A percentile compares a stretch with the other conserved stretches of the same genome.
Evolutionary conservation across 2,329 filamentous ascomycete genomes (phyloP).

Genomic region (Blastomyces silverae): DNA sequence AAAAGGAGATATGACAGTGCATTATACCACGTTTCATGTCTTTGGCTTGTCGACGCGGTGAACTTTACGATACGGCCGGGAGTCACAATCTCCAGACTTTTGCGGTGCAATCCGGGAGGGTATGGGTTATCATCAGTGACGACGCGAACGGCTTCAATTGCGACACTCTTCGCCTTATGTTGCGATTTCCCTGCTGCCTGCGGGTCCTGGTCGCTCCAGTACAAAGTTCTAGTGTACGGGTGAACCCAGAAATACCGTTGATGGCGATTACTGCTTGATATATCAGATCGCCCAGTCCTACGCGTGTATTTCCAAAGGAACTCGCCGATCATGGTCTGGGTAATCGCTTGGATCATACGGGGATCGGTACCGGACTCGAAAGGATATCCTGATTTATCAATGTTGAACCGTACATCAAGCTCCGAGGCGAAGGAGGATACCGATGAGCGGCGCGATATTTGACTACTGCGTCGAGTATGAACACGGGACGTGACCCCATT

Average conservation of each 20-base stretch:
- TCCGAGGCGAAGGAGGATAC: slow-evolving; percentile 95
- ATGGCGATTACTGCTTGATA: slow-evolving; percentile 76
- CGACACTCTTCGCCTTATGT: slow-evolving; percentile 77
- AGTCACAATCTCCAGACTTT: slow-evolving; percentile 84
- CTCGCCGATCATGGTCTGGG: slow-evolving; percentile 98
- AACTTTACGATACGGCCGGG: slow-evolving; percentile 87
- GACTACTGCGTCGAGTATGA: slow-evolving; percentile 36
- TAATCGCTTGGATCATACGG: slow-evolving; percentile 98
- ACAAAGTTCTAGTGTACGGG: slow-evolving; percentile 89
- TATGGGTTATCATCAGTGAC: slow-evolving; percentile 92
- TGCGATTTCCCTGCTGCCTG: slow-evolving; percentile 69
- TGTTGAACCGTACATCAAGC: slow-evolving; percentile 83
- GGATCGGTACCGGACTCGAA: slow-evolving; percentile 75
- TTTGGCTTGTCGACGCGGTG: slow-evolving; percentile 84
- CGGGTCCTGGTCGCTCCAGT: slow-evolving; percentile 92
- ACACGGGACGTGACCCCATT: slow-evolving; percentile 55
- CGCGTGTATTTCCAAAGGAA: slow-evolving; percentile 99
- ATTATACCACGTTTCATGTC: slow-evolving; percentile 98
- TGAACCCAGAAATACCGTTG: slow-evolving; percentile 98
- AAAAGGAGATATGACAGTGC: slow-evolving; percentile 87
- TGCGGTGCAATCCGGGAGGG: slow-evolving; percentile 87
- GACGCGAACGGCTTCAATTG: slow-evolving; percentile 86
- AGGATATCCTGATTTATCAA: slow-evolving; percentile 53
- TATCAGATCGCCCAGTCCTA: slow-evolving; percentile 78
- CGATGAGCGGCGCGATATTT: slow-evolving; percentile 65